phyloP scores from a whole-genome alignment of 2,329 filamentous ascomycete species.

The Hypoxylon sp. region DNA sequence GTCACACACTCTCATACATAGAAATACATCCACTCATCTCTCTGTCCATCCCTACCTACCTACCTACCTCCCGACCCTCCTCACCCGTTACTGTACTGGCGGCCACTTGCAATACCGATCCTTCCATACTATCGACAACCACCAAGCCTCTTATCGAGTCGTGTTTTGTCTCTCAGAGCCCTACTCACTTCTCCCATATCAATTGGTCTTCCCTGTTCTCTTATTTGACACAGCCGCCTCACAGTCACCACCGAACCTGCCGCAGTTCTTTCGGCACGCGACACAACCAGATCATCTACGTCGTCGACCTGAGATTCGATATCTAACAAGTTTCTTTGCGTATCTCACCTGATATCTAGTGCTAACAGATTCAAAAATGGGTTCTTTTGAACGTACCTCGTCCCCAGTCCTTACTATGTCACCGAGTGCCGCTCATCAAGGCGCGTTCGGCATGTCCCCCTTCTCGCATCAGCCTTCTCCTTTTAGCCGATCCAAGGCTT shows the following conservation, averaged over 20 bases:
- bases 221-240: slow-evolving; percentile 24
- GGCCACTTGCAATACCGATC: slow-evolving; percentile 30
- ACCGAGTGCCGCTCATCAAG: slow-evolving; percentile 61
- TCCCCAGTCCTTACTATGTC: slow-evolving; percentile 60
- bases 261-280: slow-evolving; percentile 33
- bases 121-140: slow-evolving; percentile 20
- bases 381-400: slow-evolving; percentile 57
- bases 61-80: slow-evolving; percentile 16
- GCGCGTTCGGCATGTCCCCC: slow-evolving; percentile 59
- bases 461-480: slow-evolving; percentile 58
- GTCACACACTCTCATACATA: slow-evolving; percentile 24
- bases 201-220: slow-evolving; percentile 43
- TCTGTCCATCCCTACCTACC: slow-evolving; percentile 10
- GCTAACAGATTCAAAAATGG: slow-evolving; percentile 55
- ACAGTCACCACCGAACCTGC: slow-evolving; percentile 29
- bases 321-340: slow-evolving; percentile 51
- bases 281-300: slow-evolving; percentile 32
- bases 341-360: slow-evolving; percentile 53
- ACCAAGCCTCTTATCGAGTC: slow-evolving; percentile 20
- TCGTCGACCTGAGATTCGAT: slow-evolving; percentile 23
- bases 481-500: slow-evolving; percentile 54
- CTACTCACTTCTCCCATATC: slow-evolving; percentile 48
- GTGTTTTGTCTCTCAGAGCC: slow-evolving; percentile 37
- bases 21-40: slow-evolving; percentile 26
- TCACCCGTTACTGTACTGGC: slow-evolving; percentile 29